Evolutionary conservation across 2,329 filamentous ascomycete species (phyloP), one percentile per base, ranked within the genome.

Genomic region (Cladosporium oxysporum): DNA sequence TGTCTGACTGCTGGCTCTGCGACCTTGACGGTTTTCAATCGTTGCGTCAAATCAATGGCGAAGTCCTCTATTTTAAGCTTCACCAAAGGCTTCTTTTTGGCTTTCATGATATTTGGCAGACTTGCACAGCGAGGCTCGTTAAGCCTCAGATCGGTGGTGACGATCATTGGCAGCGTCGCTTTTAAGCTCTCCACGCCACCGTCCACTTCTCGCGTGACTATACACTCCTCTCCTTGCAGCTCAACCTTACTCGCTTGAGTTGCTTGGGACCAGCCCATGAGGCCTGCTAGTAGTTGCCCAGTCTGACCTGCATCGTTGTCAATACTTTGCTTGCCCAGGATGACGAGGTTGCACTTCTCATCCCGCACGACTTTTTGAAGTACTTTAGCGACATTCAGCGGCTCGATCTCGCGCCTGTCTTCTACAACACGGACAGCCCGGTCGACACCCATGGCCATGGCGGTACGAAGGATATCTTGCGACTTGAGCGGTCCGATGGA

Each of bases 31-130:
- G 92, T 91, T 88, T 95, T 97, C 77, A 99, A 80, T 73, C 93
- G 85, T 80, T 85, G 88, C 78, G 86, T 85, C 62, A 86, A 87
- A 73, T 93, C 89, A 52, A 97, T 81, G 1, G 91, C 92, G 78
- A 91, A 91, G 76, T 99, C 95, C 66, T 83, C 85, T 78, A 97
- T 79, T 70, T 86, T 92, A 85, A 92, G 90, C 90, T 97, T 98
- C 75, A 95, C 92, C 73, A 99, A 76, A 76, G 91, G 91, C 90
- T 99, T 99, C 91, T 98, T 99, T 91, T 99, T 99, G 62, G 95
- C 95, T 90, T 98, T 99, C 95, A 99, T 99, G 71, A 99, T 98
- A 78, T 98, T 98, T 60, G 93, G 94, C 86, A 99, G 79, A 80
- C 88, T 97, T 26, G 94, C 95, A 79, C 97, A 99, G 70, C 95